Base-by-base conservation (phyloP, 2,329 filamentous ascomycete genomes). In the Truncatella angustata region DNA sequence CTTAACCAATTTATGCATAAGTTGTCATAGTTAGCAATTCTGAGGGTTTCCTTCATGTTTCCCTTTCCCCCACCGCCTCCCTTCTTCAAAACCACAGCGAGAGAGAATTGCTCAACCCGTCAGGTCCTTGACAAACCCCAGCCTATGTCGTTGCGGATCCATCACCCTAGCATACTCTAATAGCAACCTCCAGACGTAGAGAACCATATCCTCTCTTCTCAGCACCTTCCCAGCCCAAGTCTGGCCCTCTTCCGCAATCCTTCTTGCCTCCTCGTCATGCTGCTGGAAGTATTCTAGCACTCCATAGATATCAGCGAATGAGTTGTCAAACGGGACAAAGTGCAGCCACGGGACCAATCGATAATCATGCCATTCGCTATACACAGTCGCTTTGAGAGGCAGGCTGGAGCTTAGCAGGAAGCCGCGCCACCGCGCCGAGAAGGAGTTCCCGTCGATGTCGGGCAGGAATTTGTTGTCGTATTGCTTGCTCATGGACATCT, bases 331-430 rank as follows among this genome's bases (percentile, higher is more conserved):
- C 2, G 88, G 87, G 1, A 85, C 81, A 60, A 88, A 91, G 67
- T 91, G 88, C 56, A 80, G 72, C 87, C 87, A 91, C 0, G 86
- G 81, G 12, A 82, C 70, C 0, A 91, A 73, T 5, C 87, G 77
- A 39, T 81, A 78, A 63, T 90, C 87, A 63, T 90, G 87, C 88
- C 88, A 91, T 65, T 91, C 88, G 7, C 80, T 73, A 64, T 87
- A 91, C 39, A 90, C 76, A 3, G 87, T 90, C 11, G 83, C 79
- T 69, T 91, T 91, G 63, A 91, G 79, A 1, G 85, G 84, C 30
- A 88, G 66, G 42, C 80, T 84, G 1, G 80, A 87, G 34, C 80
- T 86, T 23, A 78, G 74, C 7, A 91, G 70, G 58, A 90, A 86
- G 0, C 76, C 78, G 43, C 80, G 76, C 67, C 81, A 87, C n/a